Base-by-base conservation (phyloP, 2,329 filamentous ascomycete species). In the Pezizomycotina sp. region DNA sequence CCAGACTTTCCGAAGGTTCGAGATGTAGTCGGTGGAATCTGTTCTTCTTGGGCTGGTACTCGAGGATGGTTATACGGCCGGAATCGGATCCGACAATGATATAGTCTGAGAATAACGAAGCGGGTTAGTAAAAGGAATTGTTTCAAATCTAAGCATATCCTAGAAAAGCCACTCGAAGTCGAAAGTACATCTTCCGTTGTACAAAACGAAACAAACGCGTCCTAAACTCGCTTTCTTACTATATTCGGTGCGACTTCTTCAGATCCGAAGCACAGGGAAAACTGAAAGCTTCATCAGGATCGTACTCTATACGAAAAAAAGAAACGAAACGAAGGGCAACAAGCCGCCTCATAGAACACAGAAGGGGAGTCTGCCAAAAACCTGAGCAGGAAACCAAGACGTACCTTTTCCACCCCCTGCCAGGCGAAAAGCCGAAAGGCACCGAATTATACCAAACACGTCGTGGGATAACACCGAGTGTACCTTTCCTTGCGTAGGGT, bases 1-100 rank as follows among this genome's bases (percentile, higher is more conserved):
- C 89, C 91, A 5, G 89, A 95, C 60, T 98, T 98, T 49, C 89
- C 89, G 57, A 92, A 99, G 1, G 91, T 62, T 99, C 91, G 38
- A 93, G 69, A 53, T 95, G 89, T 47, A 95, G 69, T 29, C 82
- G 75, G 51, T 75, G 75, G 59, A 98, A 93, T 31, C 74, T 73
- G 56, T 92, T 92, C 57, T 83, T 74, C 12, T 78, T 70, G 9
- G 80, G 76, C 22, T 86, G 62, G 58, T 93, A 99, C 60, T 93
- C 86, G 56, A 95, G 67, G 51, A 95, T 83, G 15, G 86, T 77
- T 52, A 98, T 86, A 31, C 89, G 79, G 47, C 89, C 89, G 18
- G 89, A 95, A 61, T 99, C 89, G 31, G 84, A 92, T 35, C 82
- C 79, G 49, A 98, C 71, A 52, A 95, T 89, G 51, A 99, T 76